Base-by-base conservation (phyloP, 2,329 filamentous ascomycete species). In the Drechslerella stenobrocha region DNA sequence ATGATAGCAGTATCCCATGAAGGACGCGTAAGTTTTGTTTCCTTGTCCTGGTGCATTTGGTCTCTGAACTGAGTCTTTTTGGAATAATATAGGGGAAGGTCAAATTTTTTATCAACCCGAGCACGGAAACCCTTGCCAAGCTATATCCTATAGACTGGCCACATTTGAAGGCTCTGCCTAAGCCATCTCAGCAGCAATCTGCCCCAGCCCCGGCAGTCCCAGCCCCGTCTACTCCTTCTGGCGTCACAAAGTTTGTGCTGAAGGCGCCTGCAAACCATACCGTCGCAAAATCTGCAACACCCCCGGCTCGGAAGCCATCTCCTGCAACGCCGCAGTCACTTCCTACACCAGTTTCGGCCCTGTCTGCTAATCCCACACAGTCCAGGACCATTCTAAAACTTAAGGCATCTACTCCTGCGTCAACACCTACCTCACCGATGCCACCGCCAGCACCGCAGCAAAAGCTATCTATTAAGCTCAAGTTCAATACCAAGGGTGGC, bases 1-100 rank as follows among this genome's bases (percentile, higher is more conserved):
- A 55, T 80, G 40, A 8, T 78, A 77, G 71, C 82, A 79, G 79
- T 77, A 73, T 30, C 78, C 76, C 59, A 74, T 61, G 53, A 74
- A 51, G 76, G 76, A 70, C 76, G 75, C 72, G 76, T 77, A 73
- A 64, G 73, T 71, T 30, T 50, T 28, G 20, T 45, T 20, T 26
- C 37, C 24, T 30, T 30, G 24, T 28, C 35, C 35, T 13, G 18
- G 34, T 22, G 23, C 24, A 35, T 40, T 32, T 37, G 18, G 6
- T 13, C 8, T 7, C 42, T 37, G 15, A 34, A 30, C 15, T 9
- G 8, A 42, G 22, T 18, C 8, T 18, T 30, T 6, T 23, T 57
- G 8, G 28, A 35, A 3, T 37, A 42, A 42, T 11, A 51, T 48
- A 73, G 66, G 70, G 71, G 69, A 66, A 73, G 37, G 42, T 73